phyloP scores from a whole-genome alignment of 1,139 yeast species.

The Suhomyces bokatorum region DNA sequence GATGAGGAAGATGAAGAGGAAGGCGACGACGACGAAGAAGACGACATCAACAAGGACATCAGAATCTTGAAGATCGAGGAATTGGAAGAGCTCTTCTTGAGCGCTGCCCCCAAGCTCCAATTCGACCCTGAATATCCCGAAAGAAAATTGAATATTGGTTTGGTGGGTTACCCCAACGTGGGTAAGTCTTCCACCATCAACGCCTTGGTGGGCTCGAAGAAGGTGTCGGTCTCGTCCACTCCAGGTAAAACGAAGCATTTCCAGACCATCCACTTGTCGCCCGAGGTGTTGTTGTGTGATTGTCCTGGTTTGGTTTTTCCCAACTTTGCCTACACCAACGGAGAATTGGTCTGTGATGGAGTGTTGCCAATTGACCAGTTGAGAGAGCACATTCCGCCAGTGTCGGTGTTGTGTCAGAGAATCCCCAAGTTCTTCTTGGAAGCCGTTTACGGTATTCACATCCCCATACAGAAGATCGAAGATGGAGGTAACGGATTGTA shows the following conservation, averaged over 20 bases:
- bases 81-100: conserved; percentile 74
- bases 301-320: conserved; percentile 99
- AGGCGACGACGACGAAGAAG: conserved; percentile 27
- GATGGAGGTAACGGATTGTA: conserved; percentile 85
- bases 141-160: conserved; percentile 79
- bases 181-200: conserved; percentile 97
- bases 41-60: conserved; percentile 48
- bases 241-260: conserved; percentile 99
- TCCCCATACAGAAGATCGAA: conserved; percentile 67
- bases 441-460: conserved; percentile 91
- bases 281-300: conserved; percentile 85
- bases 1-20: conserved; percentile 18
- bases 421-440: conserved; percentile 87
- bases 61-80: conserved; percentile 80
- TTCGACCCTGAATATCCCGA: conserved; percentile 56
- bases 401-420: conserved; percentile 79
- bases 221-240: conserved; percentile 95
- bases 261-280: conserved; percentile 89
- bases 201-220: conserved; percentile 92
- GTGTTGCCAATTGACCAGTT: conserved; percentile 96
- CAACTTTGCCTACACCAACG: conserved; percentile 93
- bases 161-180: conserved; percentile 96
- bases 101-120: conserved; percentile 74
- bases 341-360: conserved; percentile 97
- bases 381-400: conserved; percentile 92